Base-by-base conservation (phyloP, 1,284 basidiomycete genomes). In the Fomitopsis schrenkii region DNA sequence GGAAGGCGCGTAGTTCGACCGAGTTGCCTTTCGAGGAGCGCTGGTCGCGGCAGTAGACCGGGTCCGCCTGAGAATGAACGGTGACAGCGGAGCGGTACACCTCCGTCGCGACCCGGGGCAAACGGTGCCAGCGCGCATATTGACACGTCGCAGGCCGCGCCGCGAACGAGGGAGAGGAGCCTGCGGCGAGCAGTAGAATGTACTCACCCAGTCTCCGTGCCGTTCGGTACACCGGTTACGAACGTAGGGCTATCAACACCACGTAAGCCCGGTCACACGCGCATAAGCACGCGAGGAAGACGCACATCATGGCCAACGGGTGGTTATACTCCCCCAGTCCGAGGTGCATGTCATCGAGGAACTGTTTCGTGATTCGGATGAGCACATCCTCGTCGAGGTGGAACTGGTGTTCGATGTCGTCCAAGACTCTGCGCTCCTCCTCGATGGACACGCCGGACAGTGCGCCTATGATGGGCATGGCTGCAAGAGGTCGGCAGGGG, bases 281-380 rank as follows among this genome's bases (percentile, higher is more conserved):
- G 26, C 63, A 28, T 26, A 56, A 35, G 33, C 63, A 46, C 46
- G 57, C 36, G 44, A 1, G 45, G 19, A 46, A 41, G 48, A 72
- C 83, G 63, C 67, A 90, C 90, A 97, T 94, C 92, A 96, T 96
- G 14, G 93, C 93, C 84, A 95, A 90, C 56, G 91, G 80, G 58
- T 90, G 83, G 46, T 86, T 86, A 75, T 94, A 95, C 65, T 76
- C 77, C 2, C 77, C 74, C 48, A 96, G 78, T 19, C 95, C 95
- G 15, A 84, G 72, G 46, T 80, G 79, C 70, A 93, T 87, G 72
- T 97, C 94, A 60, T 83, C 77, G 45, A 94, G 79, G 75, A 97
- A 97, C 55, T 88, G 83, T 45, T 82, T 77, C n/a, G 91, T 87
- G 72, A 97, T 90, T 58, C 81, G 77, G 53, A 84, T 72, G 59